Evolutionary conservation across 2,329 filamentous ascomycete genomes (phyloP).

Genomic region (Neurospora crassa): DNA sequence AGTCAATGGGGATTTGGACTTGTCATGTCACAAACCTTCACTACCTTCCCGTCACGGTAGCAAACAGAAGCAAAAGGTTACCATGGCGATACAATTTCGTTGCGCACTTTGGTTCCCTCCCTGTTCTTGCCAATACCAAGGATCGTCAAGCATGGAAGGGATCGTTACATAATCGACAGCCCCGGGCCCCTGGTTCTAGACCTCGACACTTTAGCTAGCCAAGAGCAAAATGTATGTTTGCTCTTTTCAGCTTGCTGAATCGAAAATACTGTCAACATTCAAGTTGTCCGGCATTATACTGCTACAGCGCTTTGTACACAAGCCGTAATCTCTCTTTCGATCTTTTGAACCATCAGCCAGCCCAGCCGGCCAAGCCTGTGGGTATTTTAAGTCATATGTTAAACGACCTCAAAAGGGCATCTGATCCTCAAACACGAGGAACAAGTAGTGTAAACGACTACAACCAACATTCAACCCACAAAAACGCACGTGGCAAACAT

Average conservation of each 20-base stretch:
- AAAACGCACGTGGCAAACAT: neutral
- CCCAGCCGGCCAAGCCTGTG: neutral
- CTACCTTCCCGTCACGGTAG: neutral
- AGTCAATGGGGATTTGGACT: neutral
- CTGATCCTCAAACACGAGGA: neutral
- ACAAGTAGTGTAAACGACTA: neutral
- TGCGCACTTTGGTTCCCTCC: neutral
- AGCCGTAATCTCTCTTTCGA: neutral
- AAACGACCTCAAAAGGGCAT: neutral
- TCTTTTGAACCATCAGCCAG: neutral
- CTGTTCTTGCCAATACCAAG: neutral
- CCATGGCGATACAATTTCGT: neutral
- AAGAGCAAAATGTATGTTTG: neutral
- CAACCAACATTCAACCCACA: neutral
- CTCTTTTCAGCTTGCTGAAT: neutral
- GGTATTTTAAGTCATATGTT: neutral
- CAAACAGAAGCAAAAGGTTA: neutral
- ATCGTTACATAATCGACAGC: neutral
- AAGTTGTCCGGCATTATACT: neutral
- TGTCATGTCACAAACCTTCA: neutral
- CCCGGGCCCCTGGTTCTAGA: neutral
- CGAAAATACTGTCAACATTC: neutral
- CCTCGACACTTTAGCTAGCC: neutral
- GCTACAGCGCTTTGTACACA: neutral
- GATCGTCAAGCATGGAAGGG: neutral